These are phyloP conservation scores for Metschnikowia colocasiae DNA, from an alignment of 805 yeast species.

Conservation along the genomic window DNA sequence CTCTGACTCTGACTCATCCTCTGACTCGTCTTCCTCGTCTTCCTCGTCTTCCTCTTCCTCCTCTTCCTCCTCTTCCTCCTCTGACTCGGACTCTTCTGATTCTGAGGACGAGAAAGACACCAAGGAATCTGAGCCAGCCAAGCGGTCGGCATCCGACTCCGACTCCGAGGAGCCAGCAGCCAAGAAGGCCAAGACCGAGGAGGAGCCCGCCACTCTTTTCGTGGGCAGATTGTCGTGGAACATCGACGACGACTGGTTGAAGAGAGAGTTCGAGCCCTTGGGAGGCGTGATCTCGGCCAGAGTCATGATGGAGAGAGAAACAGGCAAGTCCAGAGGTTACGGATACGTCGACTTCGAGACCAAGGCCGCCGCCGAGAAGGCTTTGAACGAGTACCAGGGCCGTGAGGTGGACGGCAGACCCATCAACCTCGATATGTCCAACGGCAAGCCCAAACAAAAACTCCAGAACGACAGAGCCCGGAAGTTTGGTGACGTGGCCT, in stretches of 20 bases:
- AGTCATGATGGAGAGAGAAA: constrained; percentile 88
- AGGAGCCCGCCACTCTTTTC: constrained; percentile 83
- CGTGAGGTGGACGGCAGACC: constrained; percentile 96
- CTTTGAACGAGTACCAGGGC: constrained; percentile 81
- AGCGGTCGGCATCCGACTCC: constrained; percentile 25
- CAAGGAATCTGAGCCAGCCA: constrained; percentile 33
- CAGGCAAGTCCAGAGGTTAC: constrained; percentile 94
- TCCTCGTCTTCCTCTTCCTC: constrained; percentile 27
- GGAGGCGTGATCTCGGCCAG: constrained; percentile 89
- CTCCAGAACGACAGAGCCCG: constrained; percentile 74
- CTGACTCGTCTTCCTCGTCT: constrained; percentile 22
- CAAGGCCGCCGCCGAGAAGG: constrained; percentile 78
- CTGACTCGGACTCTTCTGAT: constrained; percentile 30
- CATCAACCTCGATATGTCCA: constrained; percentile 88
- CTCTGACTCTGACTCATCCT: constrained; percentile 20
- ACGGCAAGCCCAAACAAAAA: constrained; percentile 68
- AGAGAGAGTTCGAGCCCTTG: constrained; percentile 72
- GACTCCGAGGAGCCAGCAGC: constrained; percentile 28
- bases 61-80: constrained; percentile 22
- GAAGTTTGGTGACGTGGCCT: constrained; percentile 84
- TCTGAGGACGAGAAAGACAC: constrained; percentile 33
- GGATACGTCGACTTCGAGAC: constrained; percentile 93
- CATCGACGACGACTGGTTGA: constrained; percentile 92
- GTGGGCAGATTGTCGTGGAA: constrained; percentile 98
- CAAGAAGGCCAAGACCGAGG: constrained; percentile 53